Conservation (phyloP, 768 basidiomycete species). For the Leccinum variicolor region DNA sequence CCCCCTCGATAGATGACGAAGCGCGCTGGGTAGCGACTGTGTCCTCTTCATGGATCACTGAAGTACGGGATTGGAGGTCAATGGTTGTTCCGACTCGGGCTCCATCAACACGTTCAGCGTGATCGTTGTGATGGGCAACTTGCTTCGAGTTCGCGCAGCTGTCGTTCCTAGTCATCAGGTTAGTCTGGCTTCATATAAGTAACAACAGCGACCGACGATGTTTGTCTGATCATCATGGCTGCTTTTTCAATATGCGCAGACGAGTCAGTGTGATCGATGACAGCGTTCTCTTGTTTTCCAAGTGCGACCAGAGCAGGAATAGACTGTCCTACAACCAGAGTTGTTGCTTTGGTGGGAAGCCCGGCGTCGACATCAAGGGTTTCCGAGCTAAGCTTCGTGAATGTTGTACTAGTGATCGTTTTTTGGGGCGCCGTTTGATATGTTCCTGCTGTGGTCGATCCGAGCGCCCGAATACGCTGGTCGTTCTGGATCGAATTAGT, state of each 20-base stretch:
- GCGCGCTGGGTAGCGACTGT: background rate
- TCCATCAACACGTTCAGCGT: background rate
- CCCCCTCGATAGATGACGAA: background rate
- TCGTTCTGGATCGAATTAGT: background rate
- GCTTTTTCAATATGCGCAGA: background rate
- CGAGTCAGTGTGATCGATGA: background rate
- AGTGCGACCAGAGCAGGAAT: background rate
- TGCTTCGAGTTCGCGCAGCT: background rate
- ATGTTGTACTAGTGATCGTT: background rate
- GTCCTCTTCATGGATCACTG: background rate
- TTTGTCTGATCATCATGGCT: background rate
- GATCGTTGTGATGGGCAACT: too few relatives aligned
- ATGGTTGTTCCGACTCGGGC: background rate
- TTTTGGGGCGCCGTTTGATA: background rate
- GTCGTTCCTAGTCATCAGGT: background rate
- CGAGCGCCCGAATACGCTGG: background rate
- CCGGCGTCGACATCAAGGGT: background rate
- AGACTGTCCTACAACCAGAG: background rate
- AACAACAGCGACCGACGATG: conserved; percentile 4
- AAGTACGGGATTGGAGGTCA: background rate
- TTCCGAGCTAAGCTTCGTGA: background rate
- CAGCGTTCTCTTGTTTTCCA: background rate
- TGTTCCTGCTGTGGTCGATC: background rate
- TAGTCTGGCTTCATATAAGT: background rate
- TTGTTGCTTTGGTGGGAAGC: background rate